phyloP scores from a whole-genome alignment of 2,329 filamentous ascomycete genomes.

The Elsinoe perseae region DNA sequence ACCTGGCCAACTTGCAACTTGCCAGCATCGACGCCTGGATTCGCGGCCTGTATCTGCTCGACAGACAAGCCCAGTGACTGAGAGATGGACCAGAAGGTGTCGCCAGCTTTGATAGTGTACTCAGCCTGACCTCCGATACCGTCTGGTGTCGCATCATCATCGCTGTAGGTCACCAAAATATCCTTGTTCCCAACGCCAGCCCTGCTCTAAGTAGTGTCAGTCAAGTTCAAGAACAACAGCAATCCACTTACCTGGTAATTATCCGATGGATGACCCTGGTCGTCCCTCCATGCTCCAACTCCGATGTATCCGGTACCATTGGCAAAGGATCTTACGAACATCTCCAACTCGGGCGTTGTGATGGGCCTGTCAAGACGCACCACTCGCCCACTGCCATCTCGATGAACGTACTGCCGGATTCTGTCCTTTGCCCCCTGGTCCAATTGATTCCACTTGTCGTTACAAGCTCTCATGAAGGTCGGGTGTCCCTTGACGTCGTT shows the following conservation, averaged over 20 bases:
- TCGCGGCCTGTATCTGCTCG: neutral
- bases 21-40: neutral
- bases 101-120: conserved; percentile 15
- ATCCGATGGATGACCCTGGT: conserved; percentile 30
- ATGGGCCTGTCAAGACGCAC: conserved; percentile 27
- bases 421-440: conserved; percentile 27
- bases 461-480: conserved; percentile 35
- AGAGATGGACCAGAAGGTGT: conserved; percentile 8
- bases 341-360: conserved; percentile 30
- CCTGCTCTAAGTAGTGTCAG: conserved; percentile 22
- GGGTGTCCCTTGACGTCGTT: conserved; percentile 34
- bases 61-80: neutral
- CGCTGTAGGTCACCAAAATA: conserved; percentile 34
- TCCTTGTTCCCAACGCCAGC: conserved; percentile 35
- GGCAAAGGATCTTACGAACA: no score
- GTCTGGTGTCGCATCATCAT: conserved; percentile 22
- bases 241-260: conserved; percentile 26
- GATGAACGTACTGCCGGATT: conserved; percentile 29
- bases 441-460: conserved; percentile 30
- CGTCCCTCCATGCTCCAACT: no score
- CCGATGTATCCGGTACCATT: no score
- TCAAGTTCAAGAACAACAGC: neutral
- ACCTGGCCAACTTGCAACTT: conserved; percentile 1
- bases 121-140: neutral
- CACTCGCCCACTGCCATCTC: conserved; percentile 9